Conservation (phyloP, 768 basidiomycete species). For the Boletus eberwhitei region DNA sequence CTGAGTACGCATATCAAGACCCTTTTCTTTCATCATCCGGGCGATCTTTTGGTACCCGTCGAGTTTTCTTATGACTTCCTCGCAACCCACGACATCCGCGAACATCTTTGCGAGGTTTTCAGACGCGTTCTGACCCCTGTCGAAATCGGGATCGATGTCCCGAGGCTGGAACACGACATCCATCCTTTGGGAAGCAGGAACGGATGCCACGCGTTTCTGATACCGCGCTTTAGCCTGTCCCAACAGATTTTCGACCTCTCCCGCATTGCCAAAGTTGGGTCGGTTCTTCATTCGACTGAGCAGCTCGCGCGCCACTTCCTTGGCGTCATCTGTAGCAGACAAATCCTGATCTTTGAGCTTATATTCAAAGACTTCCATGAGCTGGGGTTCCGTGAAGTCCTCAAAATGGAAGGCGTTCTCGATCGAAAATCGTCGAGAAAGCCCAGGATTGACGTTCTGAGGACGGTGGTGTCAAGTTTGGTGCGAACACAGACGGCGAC, state of each 20-base stretch:
- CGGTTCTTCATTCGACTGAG: constrained; percentile 37
- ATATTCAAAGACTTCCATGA: constrained; percentile 48
- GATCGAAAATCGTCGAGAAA: constrained; percentile 63
- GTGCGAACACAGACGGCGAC: neutral
- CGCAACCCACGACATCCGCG: constrained; percentile 60
- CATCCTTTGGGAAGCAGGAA: constrained; percentile 23
- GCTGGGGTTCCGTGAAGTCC: constrained; percentile 56
- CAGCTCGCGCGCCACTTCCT: constrained; percentile 51
- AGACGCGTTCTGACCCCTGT: constrained; percentile 47
- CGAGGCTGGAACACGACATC: constrained; percentile 38
- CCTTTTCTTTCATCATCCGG: constrained; percentile 37
- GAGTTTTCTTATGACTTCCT: constrained; percentile 49
- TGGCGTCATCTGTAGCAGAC: constrained; percentile 53
- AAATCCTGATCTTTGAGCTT: constrained; percentile 61
- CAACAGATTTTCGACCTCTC: constrained; percentile 64
- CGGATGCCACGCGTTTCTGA: constrained; percentile 36
- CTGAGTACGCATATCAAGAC: constrained; percentile 43
- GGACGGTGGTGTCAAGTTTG: neutral
- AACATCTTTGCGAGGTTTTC: constrained; percentile 57
- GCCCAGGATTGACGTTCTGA: constrained; percentile 70
- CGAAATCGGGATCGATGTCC: constrained; percentile 66
- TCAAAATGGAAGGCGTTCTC: constrained; percentile 68
- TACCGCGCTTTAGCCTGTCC: constrained; percentile 48
- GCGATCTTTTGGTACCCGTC: constrained; percentile 52
- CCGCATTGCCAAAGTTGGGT: constrained; percentile 66